These are phyloP conservation scores for Boletus pseudopeckii DNA, from an alignment of 768 basidiomycete species.

Conservation along the genomic window DNA sequence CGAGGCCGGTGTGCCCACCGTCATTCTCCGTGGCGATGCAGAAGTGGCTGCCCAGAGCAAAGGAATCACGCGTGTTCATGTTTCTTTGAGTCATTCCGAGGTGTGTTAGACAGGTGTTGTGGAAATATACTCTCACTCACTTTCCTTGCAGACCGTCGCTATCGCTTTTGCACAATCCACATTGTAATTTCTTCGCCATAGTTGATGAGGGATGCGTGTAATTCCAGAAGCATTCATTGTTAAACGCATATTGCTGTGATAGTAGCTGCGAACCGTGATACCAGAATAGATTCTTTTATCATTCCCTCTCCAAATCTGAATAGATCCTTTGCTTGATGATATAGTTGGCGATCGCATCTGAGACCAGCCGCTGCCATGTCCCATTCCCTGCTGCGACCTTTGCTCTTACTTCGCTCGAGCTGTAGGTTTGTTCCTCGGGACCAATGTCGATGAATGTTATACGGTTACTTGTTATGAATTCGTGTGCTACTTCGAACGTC, in stretches of 20 bases:
- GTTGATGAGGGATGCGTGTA: conserved; percentile 4
- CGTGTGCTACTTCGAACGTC: conserved; percentile 35
- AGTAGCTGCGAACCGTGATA: conserved; percentile 1
- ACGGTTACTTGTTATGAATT: conserved; percentile 49
- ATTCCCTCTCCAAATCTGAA: neutral
- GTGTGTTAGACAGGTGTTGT: conserved; percentile 40
- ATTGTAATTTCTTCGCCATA: conserved; percentile 8
- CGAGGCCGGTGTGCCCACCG: conserved; percentile 73
- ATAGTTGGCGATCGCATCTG: conserved; percentile 46
- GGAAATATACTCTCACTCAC: conserved; percentile 13
- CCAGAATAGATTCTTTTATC: conserved; percentile 13
- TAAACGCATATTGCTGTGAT: neutral
- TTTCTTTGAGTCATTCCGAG: conserved; percentile 94
- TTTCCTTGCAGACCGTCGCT: conserved; percentile 60
- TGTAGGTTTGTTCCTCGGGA: conserved; percentile 51
- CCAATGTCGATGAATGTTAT: conserved; percentile 64
- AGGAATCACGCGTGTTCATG: conserved; percentile 68
- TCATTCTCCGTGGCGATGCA: conserved; percentile 78
- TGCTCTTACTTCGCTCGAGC: conserved; percentile 65
- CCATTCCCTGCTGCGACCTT: conserved; percentile 20
- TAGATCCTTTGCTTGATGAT: conserved; percentile 50
- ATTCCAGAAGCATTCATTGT: neutral
- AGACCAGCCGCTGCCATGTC: conserved; percentile 48
- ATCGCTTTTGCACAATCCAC: conserved; percentile 85
- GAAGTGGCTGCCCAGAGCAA: conserved; percentile 65